Percentiles rank a stretch among this genome's conserved stretches.
These are phyloP conservation scores for Yarrowia sp. DNA, from an alignment of 805 yeast genomes.

Conservation along the genomic window DNA sequence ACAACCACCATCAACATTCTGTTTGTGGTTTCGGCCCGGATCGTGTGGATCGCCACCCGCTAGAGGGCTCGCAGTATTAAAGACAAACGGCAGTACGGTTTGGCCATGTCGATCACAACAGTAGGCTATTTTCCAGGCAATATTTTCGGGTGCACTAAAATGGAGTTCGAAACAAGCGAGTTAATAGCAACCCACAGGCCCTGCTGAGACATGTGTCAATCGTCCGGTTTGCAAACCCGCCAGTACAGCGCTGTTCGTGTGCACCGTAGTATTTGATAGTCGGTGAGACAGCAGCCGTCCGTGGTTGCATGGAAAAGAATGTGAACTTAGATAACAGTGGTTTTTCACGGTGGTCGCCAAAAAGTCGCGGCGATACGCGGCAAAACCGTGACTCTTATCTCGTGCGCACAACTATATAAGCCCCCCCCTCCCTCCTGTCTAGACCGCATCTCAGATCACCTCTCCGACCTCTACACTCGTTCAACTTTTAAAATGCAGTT, in stretches of 20 bases:
- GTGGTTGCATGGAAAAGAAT: slow-evolving; percentile 9
- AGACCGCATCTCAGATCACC: not conserved
- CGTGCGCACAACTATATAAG: not conserved
- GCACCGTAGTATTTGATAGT: too few species aligned
- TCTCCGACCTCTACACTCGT: not conserved
- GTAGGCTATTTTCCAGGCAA: not conserved
- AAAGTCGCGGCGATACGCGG: not conserved
- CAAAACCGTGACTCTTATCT: not conserved
- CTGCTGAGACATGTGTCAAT: too few species aligned
- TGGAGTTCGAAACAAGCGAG: too few species aligned
- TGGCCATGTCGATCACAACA: not conserved
- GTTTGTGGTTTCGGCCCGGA: too few species aligned
- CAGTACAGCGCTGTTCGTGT: too few species aligned
- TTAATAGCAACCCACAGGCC: too few species aligned
- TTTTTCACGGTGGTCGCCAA: not conserved
- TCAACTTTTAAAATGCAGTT: slow-evolving; percentile 1
- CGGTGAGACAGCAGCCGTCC: not conserved
- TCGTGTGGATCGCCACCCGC: too few species aligned
- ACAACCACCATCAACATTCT: too few species aligned
- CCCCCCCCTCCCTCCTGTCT: not conserved
- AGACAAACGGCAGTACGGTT: not conserved
- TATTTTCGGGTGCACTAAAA: not conserved
- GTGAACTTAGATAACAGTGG: slow-evolving; percentile 12
- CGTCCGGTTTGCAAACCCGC: too few species aligned
- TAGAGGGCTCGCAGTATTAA: too few species aligned